A percentile compares a stretch with the other conserved stretches of the same genome.
Conservation (phyloP, 768 basidiomycete species). For the Hirschioporus abietinus region DNA sequence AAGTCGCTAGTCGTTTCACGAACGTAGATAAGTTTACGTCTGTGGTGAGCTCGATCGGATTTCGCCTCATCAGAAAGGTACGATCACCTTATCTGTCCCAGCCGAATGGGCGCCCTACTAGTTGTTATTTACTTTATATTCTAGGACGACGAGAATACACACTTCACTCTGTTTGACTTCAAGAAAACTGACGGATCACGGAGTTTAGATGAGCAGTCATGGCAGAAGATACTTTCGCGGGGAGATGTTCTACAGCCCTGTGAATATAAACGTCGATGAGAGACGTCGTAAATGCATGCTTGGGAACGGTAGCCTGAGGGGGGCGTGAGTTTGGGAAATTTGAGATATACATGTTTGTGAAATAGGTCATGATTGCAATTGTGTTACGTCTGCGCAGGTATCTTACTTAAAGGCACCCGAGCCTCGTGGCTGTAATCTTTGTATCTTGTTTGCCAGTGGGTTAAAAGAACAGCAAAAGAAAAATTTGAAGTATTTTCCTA, state of each 20-base stretch:
- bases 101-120: neutral
- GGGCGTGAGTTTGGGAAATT: neutral
- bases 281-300: neutral
- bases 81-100: constrained; percentile 6
- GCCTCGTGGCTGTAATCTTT: neutral
- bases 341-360: too few species aligned
- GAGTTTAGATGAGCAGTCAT: constrained; percentile 49
- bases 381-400: neutral
- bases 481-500: neutral
- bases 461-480: neutral
- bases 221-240: constrained; percentile 47
- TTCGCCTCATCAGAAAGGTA: constrained; percentile 67
- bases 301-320: neutral
- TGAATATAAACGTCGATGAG: constrained; percentile 85
- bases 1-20: constrained; percentile 81
- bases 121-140: neutral
- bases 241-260: constrained; percentile 74
- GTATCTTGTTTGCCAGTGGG: neutral
- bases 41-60: constrained; percentile 65
- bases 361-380: too few species aligned
- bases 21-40: constrained; percentile 61
- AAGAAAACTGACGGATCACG: constrained; percentile 46
- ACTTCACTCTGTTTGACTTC: constrained; percentile 84
- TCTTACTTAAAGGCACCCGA: neutral
- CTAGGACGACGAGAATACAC: constrained; percentile 77